Evolutionary conservation across 192 early-diverging fungal genomes (phyloP), one percentile per base, ranked within the genome.

Genomic region (Coemansia sp.): DNA sequence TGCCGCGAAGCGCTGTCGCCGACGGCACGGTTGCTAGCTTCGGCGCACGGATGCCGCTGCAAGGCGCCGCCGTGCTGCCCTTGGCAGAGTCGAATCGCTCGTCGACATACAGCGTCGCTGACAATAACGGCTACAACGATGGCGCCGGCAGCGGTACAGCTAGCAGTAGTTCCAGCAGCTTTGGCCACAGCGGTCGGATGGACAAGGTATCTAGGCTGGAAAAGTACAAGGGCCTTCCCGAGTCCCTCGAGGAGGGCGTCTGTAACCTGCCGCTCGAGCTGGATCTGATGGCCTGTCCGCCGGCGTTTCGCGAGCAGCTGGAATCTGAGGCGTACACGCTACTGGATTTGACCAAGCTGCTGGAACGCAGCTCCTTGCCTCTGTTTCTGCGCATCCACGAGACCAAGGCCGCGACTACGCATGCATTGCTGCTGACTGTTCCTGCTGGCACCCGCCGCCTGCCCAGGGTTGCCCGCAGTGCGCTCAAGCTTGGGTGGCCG

Each of bases 401-500:
- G 51, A 65, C 65, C 26, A 76, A 76, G 51, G 72, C 66, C 5
- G 72, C 65, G 1, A 61, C 65, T 4, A 76, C 72, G 22, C 72
- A 76, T 21, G 66, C 65, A 25, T 55, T 76, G 31, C 29, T 68
- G 53, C 50, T 76, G 42, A 68, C 64, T 0, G 65, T 60, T 56
- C 51, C 72, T 21, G 21, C 58, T 5, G 72, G 65, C 4, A 56
- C 65, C 1, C 48, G 58, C 5, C 55, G 65, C 8, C 62, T 76
- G 43, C 57, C 66, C 29, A 51, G 58, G 30, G 50, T 65, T 10
- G 64, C 58, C 3, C 60, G 72, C 36, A 76, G 43, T 39, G 72
- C 72, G 32, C 66, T 76, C 40, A 76, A 76, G 61, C 65, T 76
- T 0, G 72, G 72, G 21, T 76, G 72, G 72, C 72, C 72, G 29